Conservation (phyloP, 768 basidiomycete genomes). For the Xerocomellus dryophilus region DNA sequence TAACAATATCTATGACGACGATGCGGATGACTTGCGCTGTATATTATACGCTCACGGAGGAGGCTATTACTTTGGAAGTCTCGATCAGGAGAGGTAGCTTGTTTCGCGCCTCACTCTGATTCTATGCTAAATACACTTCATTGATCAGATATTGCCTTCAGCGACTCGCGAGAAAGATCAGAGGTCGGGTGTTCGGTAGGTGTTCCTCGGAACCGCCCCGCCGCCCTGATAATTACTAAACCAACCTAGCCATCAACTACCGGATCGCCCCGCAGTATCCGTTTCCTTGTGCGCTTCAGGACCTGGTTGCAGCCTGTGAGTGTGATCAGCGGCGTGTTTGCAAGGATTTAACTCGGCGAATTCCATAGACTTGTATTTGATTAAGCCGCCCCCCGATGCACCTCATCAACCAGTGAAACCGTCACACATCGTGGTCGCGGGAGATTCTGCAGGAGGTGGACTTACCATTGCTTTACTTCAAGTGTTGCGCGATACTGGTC, state of each 20-base stretch:
- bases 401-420: conserved; percentile 80
- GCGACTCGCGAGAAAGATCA: conserved; percentile 87
- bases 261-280: conserved; percentile 96
- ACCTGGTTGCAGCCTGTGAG: conserved; percentile 83
- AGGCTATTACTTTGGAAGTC: conserved; percentile 82
- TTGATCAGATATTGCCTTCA: conserved; percentile 64
- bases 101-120: background rate
- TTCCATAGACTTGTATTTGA: conserved; percentile 75
- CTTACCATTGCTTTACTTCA: conserved; percentile 81
- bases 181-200: conserved; percentile 80
- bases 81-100: conserved; percentile 67
- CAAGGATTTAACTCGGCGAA: background rate
- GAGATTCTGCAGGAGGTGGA: conserved; percentile 93
- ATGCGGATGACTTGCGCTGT: conserved; percentile 83
- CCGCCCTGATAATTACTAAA: conserved; percentile 8
- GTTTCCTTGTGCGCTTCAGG: conserved; percentile 90
- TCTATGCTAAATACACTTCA: conserved; percentile 2
- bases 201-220: background rate
- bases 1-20: conserved; percentile 50
- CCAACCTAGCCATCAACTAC: conserved; percentile 64
- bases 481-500: conserved; percentile 76
- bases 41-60: conserved; percentile 81
- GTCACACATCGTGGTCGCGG: conserved; percentile 76
- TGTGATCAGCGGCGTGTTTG: background rate
- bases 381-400: conserved; percentile 78